Base-by-base conservation (phyloP, 306 rosid genomes). In the Macrotyloma uniflorum region DNA sequence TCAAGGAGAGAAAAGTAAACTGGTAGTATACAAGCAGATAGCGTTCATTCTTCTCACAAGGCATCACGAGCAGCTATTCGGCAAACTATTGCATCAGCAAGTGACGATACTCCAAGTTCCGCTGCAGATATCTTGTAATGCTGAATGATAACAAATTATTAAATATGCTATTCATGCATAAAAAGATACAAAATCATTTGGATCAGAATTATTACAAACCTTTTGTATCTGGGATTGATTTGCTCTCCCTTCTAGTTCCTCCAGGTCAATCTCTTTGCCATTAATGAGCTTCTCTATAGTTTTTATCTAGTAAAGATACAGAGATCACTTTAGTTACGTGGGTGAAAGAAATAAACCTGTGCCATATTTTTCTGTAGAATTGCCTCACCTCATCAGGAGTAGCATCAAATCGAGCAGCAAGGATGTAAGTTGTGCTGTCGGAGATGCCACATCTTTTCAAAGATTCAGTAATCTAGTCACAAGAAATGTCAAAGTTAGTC, bases 401-500 rank as follows among this genome's bases (percentile, higher is more conserved):
- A 72, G 95, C 87, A 84, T 85, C 89, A 82, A 94, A 94, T 66
- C 89, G 85, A 77, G 97, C 92, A 4, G 88, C 97, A 67, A 94
- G 93, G 81, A 89, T 71, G 75, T 92, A 92, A 16, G 92, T 84
- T 9, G 98, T 84, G 82, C 70, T 83, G 28, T 85, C 92, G 26
- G 93, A 89, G 62, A 94, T 89, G 72, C 98, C 97, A 55, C 93
- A 92, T 88, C 97, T 85, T 83, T 89, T 90, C 58, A 94, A 87
- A 15, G 97, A 94, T 78, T 94, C 98, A 57, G 97, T 83, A 77
- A 94, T 94, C 98, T 94, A 80, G 64, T 50, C 14, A 70, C 38
- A 57, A 88, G 70, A 20, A 76, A 85, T 61, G 28, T 62, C 23
- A 24, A 53, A 54, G 72, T 89, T 35, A 91, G 78, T 63, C 70